Conservation (phyloP, 2,329 filamentous ascomycete species). For the Trichothecium roseum region DNA sequence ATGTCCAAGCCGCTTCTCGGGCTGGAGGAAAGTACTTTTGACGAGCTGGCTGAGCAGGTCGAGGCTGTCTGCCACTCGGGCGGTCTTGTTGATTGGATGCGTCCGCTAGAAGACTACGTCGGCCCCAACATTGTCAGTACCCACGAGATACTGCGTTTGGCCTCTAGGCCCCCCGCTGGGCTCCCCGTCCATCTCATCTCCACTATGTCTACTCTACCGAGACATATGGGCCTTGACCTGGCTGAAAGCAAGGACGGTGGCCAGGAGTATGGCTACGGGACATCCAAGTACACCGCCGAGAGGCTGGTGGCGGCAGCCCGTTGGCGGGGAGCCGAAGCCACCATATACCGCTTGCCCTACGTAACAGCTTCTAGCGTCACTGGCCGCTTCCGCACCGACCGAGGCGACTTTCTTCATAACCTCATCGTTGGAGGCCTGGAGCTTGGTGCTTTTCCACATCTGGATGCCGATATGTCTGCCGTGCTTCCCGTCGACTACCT, state of each 20-base stretch:
- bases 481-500: constrained; percentile 9
- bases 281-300: constrained; percentile 9
- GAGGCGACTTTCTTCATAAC: constrained; percentile 10
- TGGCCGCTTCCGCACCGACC: constrained; percentile 8
- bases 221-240: constrained; percentile 6
- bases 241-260: constrained; percentile 4
- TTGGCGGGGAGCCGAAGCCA: constrained; percentile 7
- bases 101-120: constrained; percentile 8
- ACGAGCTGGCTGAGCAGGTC: constrained; percentile 3
- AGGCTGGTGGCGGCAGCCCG: constrained; percentile 8
- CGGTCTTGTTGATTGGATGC: constrained; percentile 9
- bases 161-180: constrained; percentile 4
- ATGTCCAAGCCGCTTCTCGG: constrained; percentile 5
- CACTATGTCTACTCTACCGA: constrained; percentile 7
- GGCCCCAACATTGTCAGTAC: constrained; percentile 9
- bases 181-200: constrained; percentile 9
- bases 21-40: constrained; percentile 2
- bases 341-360: constrained; percentile 6
- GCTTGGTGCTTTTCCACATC: constrained; percentile 5
- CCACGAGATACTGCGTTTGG: constrained; percentile 8
- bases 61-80: constrained; percentile 8
- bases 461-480: constrained; percentile 6
- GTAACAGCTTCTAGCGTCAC: constrained; percentile 7
- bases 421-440: constrained; percentile 7
- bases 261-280: constrained; percentile 8